A percentile compares a stretch with the other conserved stretches of the same genome.
Conservation (phyloP, 2,329 filamentous ascomycete species). For the Aspergillus terreus region DNA sequence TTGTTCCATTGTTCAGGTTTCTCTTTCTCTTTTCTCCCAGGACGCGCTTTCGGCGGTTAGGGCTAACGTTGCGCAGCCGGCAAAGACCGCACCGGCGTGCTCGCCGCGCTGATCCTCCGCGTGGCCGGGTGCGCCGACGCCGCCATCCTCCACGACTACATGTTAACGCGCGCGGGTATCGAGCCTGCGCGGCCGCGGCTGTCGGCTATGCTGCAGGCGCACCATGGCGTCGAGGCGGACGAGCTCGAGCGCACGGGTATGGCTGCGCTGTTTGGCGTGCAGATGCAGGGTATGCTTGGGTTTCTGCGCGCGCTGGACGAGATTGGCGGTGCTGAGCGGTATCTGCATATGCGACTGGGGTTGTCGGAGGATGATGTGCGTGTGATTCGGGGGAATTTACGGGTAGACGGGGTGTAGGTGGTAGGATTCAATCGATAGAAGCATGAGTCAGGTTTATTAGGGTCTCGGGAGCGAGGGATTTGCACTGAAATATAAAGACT, state of each 20-base stretch:
- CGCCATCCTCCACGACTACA: constrained; percentile 63
- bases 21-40: too few relatives aligned
- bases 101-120: constrained; percentile 64
- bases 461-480: too few relatives aligned
- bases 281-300: constrained; percentile 19
- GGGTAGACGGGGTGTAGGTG: neutral
- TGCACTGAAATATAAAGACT: too few relatives aligned
- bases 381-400: constrained; percentile 19
- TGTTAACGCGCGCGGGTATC: constrained; percentile 26
- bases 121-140: constrained; percentile 59
- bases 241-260: constrained; percentile 21
- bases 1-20: constrained; percentile 60
- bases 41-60: too few relatives aligned
- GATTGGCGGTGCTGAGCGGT: constrained; percentile 20
- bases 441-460: too few relatives aligned
- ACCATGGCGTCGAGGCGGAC: constrained; percentile 11
- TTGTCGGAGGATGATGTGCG: constrained; percentile 18
- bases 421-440: too few relatives aligned
- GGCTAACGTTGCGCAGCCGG: constrained; percentile 49
- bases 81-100: constrained; percentile 73
- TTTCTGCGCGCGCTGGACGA: constrained; percentile 23
- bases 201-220: constrained; percentile 13
- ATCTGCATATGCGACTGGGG: constrained; percentile 19
- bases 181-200: constrained; percentile 23
- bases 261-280: constrained; percentile 22